Evolutionary conservation across 2,329 filamentous ascomycete species (phyloP).

Genomic region (Myriosclerotinia curreyana): DNA sequence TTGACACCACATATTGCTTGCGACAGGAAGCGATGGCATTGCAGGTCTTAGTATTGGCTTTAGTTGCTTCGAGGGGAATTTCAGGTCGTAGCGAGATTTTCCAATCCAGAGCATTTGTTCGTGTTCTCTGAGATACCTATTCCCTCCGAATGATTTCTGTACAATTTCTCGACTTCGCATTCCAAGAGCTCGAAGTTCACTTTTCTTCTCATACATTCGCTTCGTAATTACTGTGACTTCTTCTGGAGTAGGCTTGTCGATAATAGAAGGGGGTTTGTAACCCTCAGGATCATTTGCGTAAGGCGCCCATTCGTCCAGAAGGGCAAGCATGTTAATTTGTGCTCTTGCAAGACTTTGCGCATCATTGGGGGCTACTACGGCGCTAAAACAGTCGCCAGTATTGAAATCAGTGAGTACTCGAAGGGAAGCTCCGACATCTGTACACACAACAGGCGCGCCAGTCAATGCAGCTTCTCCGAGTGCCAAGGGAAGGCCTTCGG

Average conservation of each 20-base stretch:
- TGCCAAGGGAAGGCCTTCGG: slow-evolving; percentile 54
- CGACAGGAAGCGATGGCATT: slow-evolving; percentile 12
- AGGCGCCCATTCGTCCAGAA: slow-evolving; percentile 59
- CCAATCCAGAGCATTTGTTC: slow-evolving; percentile 58
- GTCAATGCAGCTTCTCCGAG: slow-evolving; percentile 57
- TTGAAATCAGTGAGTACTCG: slow-evolving; percentile 55
- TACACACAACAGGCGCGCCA: slow-evolving; percentile 54
- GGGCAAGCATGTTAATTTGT: slow-evolving; percentile 59
- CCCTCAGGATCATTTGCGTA: slow-evolving; percentile 46
- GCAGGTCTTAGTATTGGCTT: slow-evolving; percentile 1
- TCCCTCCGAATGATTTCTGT: slow-evolving; percentile 56
- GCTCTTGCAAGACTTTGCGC: slow-evolving; percentile 57
- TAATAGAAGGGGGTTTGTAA: slow-evolving; percentile 16
- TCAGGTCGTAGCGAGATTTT: slow-evolving; percentile 25
- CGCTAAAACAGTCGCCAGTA: slow-evolving; percentile 51
- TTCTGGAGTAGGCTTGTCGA: slow-evolving; percentile 44
- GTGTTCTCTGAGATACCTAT: slow-evolving; percentile 59
- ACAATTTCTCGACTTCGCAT: slow-evolving; percentile 58
- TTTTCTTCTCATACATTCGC: slow-evolving; percentile 57
- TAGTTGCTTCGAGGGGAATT: background rate
- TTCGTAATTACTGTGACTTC: slow-evolving; percentile 52
- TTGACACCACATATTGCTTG: slow-evolving; percentile 22
- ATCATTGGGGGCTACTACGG: slow-evolving; percentile 63
- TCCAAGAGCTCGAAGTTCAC: slow-evolving; percentile 54
- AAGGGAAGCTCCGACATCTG: slow-evolving; percentile 54